phyloP scores from a whole-genome alignment of 2,329 filamentous ascomycete species.

The Didymella arachidicola region DNA sequence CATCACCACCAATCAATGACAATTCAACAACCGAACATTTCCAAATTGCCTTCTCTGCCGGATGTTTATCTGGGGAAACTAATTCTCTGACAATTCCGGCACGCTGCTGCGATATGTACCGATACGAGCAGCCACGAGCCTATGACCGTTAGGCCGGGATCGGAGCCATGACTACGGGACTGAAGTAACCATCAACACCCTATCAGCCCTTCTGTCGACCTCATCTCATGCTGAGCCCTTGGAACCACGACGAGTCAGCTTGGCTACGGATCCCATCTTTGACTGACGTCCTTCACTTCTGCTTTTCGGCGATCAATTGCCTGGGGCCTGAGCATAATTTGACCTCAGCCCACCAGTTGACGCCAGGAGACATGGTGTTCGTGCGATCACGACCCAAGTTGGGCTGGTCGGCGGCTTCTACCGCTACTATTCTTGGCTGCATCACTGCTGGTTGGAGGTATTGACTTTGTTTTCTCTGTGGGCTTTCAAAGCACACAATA shows the following conservation, averaged over 20 bases:
- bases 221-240: slow-evolving; percentile 19
- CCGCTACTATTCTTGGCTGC: neutral
- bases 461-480: neutral
- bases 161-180: slow-evolving; percentile 38
- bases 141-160: slow-evolving; percentile 37
- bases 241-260: slow-evolving; percentile 22
- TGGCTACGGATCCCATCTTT: slow-evolving; percentile 13
- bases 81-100: slow-evolving; percentile 30
- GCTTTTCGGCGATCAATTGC: slow-evolving; percentile 18
- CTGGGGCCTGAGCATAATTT: slow-evolving; percentile 14
- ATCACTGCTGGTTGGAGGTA: neutral
- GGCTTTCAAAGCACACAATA: too few relatives aligned
- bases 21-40: slow-evolving; percentile 9
- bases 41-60: slow-evolving; percentile 3
- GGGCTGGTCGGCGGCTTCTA: neutral
- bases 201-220: slow-evolving; percentile 26
- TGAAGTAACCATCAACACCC: slow-evolving; percentile 31
- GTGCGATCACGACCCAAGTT: neutral
- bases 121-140: slow-evolving; percentile 26
- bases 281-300: slow-evolving; percentile 15
- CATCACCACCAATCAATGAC: slow-evolving; percentile 9
- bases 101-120: slow-evolving; percentile 24
- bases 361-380: neutral
- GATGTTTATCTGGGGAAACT: slow-evolving; percentile 32
- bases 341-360: slow-evolving; percentile 5